Percentiles rank a stretch among this genome's conserved stretches.
Conservation (phyloP, 129 eudicot genomes). For the Flaveria sonorensis region DNA sequence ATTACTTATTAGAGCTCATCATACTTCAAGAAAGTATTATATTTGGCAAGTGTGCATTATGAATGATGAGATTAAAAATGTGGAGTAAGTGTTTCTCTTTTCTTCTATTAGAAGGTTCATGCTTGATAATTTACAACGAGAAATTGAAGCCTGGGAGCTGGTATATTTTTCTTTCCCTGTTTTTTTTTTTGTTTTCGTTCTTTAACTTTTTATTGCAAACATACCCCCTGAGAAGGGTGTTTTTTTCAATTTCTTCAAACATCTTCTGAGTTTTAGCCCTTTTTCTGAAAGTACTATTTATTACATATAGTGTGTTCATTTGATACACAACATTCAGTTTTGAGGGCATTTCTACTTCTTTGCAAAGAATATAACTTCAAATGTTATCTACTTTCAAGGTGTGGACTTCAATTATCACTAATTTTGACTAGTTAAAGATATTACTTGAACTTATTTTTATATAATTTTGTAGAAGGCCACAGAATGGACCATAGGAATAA, state of each 20-base stretch:
- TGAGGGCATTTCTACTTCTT: neutral
- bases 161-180: constrained; percentile 38
- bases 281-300: neutral
- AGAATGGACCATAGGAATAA: neutral
- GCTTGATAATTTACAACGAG: constrained; percentile 42
- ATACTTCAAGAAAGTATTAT: constrained; percentile 9
- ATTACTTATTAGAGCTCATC: neutral
- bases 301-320: constrained; percentile 1
- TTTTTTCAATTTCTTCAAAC: neutral
- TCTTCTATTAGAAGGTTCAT: constrained; percentile 49
- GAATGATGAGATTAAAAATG: neutral
- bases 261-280: neutral
- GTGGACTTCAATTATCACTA: neutral
- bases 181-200: constrained; percentile 1
- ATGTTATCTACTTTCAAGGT: neutral
- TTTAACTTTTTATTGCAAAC: neutral
- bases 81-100: constrained; percentile 6
- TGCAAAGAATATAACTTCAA: neutral
- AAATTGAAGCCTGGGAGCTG: constrained; percentile 84
- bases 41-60: neutral
- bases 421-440: neutral
- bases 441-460: neutral
- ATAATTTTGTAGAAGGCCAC: constrained; percentile 7
- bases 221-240: neutral
- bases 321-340: neutral